Percentiles rank a stretch among this genome's conserved stretches.
Conservation (phyloP, 2,329 filamentous ascomycete genomes). For the Epichloe aotearoae region DNA sequence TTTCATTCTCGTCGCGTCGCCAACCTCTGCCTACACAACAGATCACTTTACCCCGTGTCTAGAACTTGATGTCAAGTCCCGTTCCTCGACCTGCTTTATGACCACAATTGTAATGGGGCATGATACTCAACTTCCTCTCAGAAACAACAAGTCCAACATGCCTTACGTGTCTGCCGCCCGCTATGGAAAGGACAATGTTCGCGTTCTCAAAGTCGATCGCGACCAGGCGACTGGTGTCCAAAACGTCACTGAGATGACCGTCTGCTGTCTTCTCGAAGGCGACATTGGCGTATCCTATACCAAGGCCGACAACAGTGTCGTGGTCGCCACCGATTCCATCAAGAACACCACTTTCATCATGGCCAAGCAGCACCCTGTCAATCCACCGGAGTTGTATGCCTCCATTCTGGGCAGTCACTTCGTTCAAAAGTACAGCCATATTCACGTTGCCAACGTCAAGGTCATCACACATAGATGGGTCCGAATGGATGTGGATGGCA, state of each 20-base stretch:
- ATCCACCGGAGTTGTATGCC: conserved; percentile 84
- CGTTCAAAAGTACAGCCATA: conserved; percentile 75
- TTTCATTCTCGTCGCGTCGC: too few relatives aligned
- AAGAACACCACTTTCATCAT: conserved; percentile 96
- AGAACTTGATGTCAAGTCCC: too few relatives aligned
- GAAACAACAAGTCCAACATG: conserved; percentile 25
- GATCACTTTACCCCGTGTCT: too few relatives aligned
- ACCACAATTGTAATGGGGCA: neutral
- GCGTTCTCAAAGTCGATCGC: conserved; percentile 85
- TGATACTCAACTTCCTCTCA: neutral
- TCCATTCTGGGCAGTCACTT: conserved; percentile 80
- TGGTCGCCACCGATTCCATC: conserved; percentile 94
- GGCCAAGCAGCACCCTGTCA: conserved; percentile 85
- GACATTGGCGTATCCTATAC: conserved; percentile 88
- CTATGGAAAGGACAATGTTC: conserved; percentile 96
- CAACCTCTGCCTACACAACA: too few relatives aligned
- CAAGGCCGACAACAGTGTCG: conserved; percentile 79
- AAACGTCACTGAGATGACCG: conserved; percentile 86
- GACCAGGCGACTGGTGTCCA: conserved; percentile 66
- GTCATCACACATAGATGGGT: conserved; percentile 84
- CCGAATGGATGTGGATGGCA: conserved; percentile 73
- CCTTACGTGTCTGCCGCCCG: conserved; percentile 49
- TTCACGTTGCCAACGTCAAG: conserved; percentile 69
- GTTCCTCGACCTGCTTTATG: too few relatives aligned
- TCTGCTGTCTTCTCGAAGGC: conserved; percentile 84